Evolutionary conservation across 306 rosid species (phyloP), one percentile per base, ranked within the genome.

Genomic region (Oxytropis ochrocephala): DNA sequence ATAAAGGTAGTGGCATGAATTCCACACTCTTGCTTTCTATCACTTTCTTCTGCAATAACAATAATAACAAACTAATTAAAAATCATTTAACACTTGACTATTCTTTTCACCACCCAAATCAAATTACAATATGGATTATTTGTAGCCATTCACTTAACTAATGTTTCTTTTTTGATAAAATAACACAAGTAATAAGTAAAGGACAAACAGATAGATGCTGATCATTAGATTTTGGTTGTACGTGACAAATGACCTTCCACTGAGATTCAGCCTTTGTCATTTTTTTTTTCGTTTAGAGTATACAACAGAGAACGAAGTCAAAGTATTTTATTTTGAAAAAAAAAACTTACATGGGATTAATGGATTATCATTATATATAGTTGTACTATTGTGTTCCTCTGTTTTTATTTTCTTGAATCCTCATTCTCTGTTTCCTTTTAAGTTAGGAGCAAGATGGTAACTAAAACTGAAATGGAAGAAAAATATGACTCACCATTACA

Each of bases 1-100:
- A 91, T 76, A 91, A 79, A 66, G 86, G 89, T 55, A 91, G 87
- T 47, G 97, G 97, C 97, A 91, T 83, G 84, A 78, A 91, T 52
- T 91, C 89, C 27, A 91, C 97, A 11, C 91, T 91, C 90, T 84
- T 91, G 6, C 83, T 87, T 38, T 21, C 46, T 35, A 91, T 74
- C 16, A 91, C 97, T 77, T 69, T 75, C 51, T 80, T 88, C 97
- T 91, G 91, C 82, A 84, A 60, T 54, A 39, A 21, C 19, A 36
- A n/a, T n/a, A n/a, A n/a, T n/a, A n/a, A 54, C 29, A 24, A 24
- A 24, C 29, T 65, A 57, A 21, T 0, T 11, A 21, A 38, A 46
- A 54, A 54, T 21, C 1, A 52, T 39, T 47, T 42, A 29, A 69
- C 10, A 38, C 43, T 1, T 13, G 29, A 18, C 5, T 35, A 58